Evolutionary conservation across 306 rosid genomes (phyloP), one percentile per base, ranked within the genome.

Genomic region (Quercus cerris): DNA sequence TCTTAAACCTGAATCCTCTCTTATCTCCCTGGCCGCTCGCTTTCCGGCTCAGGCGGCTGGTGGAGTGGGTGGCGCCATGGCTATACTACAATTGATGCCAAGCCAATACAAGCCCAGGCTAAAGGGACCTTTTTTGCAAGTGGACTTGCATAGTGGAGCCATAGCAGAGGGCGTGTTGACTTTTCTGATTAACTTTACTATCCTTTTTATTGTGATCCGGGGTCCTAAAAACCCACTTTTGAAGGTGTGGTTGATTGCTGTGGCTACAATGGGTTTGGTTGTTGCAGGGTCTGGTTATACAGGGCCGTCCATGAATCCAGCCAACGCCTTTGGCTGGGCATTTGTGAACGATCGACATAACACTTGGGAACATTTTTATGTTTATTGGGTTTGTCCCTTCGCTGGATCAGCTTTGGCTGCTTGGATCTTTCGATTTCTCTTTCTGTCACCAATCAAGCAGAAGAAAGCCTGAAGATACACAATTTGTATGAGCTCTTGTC

Each of bases 251-350:
- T 66, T 86, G 84, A 56, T 92, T 30, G 75, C 93, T 31, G 31
- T 82, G 41, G 61, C 84, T 1, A 92, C 92, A 0, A 58, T 82
- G 59, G 84, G 77, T 71, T 73, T 90, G 81, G 88, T 76, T 80
- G 13, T 82, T 27, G 23, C 55, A 0, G 91, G 97, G 27, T 70
- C 88, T 82, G 84, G 70, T 4, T 87, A 77, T 56, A 87, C 92
- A 5, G 93, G 95, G 8, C 93, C 97, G 81, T 85, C 95, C 7
- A 78, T 89, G 93, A 92, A 90, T 82, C 97, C 92, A 1, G 93
- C 95, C 5, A 92, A 85, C 83, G 97, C 94, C 4, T 92, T 83
- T 77, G 93, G 92, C 44, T 92, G 95, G 95, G 95, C 97, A 5
- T 87, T 79, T 76, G 6, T 81, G 1, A 72, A 89, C 35, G 80